Conservation (phyloP, 805 yeast species). For the Wickerhamiella allomyrinae region DNA sequence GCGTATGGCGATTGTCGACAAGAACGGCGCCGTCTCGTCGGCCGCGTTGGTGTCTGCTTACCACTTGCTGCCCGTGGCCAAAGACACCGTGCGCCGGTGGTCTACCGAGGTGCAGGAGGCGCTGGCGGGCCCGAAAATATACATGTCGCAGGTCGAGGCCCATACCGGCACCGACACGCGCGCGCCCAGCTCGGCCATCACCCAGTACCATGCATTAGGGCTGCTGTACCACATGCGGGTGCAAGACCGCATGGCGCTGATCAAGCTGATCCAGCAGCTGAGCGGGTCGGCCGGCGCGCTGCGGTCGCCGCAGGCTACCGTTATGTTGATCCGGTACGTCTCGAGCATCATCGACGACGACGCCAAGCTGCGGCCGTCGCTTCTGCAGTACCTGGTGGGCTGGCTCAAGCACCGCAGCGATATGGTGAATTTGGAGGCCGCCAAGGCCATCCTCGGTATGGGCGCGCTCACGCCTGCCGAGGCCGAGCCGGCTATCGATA, state of each 20-base stretch:
- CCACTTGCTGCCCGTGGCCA: slow-evolving; percentile 77
- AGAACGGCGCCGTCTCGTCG: slow-evolving; percentile 71
- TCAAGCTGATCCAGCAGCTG: slow-evolving; percentile 76
- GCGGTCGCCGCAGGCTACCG: slow-evolving; percentile 69
- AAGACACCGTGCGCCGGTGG: slow-evolving; percentile 86
- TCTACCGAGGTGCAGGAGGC: slow-evolving; percentile 89
- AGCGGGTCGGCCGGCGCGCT: slow-evolving; percentile 40
- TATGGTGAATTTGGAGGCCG: slow-evolving; percentile 84
- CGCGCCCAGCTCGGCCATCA: slow-evolving; percentile 61
- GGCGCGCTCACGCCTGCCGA: slow-evolving; percentile 47
- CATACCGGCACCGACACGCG: slow-evolving; percentile 27
- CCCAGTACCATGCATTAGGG: slow-evolving; percentile 94
- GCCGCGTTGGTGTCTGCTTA: slow-evolving; percentile 92
- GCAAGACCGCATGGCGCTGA: slow-evolving; percentile 86
- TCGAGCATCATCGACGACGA: slow-evolving; percentile 55
- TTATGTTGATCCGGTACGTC: slow-evolving; percentile 72
- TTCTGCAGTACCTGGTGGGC: slow-evolving; percentile 49
- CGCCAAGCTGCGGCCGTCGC: slow-evolving; percentile 40
- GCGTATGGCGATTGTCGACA: slow-evolving; percentile 86
- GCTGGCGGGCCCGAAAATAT: slow-evolving; percentile 43
- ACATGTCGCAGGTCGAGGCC: slow-evolving; percentile 14
- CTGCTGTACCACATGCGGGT: slow-evolving; percentile 73
- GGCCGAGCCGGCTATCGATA: slow-evolving; percentile 48
- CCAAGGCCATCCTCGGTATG: slow-evolving; percentile 51
- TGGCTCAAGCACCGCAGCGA: slow-evolving; percentile 74